These are phyloP conservation scores for Jaapia argillacea DNA, from an alignment of 768 basidiomycete species.

Conservation along the genomic window DNA sequence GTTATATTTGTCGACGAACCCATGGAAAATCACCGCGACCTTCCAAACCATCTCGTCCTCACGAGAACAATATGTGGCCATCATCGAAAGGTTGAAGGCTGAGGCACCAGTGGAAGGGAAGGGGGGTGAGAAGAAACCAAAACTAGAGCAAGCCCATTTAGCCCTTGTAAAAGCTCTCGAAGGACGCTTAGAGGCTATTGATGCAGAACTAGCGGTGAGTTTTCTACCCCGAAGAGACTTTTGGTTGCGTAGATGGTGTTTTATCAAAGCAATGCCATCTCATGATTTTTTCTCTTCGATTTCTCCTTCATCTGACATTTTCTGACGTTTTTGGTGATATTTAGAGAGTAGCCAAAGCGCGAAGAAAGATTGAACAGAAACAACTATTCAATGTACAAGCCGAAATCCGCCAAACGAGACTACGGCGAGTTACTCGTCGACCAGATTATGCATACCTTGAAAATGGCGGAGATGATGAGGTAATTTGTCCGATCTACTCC, in stretches of 20 bases:
- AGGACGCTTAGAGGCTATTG: slow-evolving; percentile 53
- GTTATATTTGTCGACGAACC: slow-evolving; percentile 77
- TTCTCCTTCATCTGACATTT: slow-evolving; percentile 3
- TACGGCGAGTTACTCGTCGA: slow-evolving; percentile 58
- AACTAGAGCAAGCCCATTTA: slow-evolving; percentile 51
- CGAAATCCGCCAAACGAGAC: slow-evolving; percentile 72
- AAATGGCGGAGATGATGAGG: slow-evolving; percentile 49
- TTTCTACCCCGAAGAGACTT: slow-evolving; percentile 5
- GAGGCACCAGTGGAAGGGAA: slow-evolving; percentile 34
- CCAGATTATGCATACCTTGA: slow-evolving; percentile 79
- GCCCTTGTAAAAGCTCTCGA: slow-evolving; percentile 54
- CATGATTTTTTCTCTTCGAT: slow-evolving; percentile 4
- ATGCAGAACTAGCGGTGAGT: slow-evolving; percentile 65
- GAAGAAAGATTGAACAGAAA: slow-evolving; percentile 62
- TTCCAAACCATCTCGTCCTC: slow-evolving; percentile 66
- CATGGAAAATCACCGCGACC: slow-evolving; percentile 80
- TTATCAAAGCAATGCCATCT: slow-evolving; percentile 3
- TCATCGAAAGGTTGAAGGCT: slow-evolving; percentile 52
- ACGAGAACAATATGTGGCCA: slow-evolving; percentile 58
- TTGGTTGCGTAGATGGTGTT: background rate
- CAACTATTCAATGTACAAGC: slow-evolving; percentile 59
- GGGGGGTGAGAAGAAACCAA: slow-evolving; percentile 38
- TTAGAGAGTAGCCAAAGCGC: slow-evolving; percentile 63
- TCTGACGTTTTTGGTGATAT: slow-evolving; percentile 13
- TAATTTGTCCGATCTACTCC: slow-evolving; percentile 25